Percentiles rank a stretch among this genome's conserved stretches.
Conservation (phyloP, 495 filamentous ascomycete species). For the Daldinia caldariorum region DNA sequence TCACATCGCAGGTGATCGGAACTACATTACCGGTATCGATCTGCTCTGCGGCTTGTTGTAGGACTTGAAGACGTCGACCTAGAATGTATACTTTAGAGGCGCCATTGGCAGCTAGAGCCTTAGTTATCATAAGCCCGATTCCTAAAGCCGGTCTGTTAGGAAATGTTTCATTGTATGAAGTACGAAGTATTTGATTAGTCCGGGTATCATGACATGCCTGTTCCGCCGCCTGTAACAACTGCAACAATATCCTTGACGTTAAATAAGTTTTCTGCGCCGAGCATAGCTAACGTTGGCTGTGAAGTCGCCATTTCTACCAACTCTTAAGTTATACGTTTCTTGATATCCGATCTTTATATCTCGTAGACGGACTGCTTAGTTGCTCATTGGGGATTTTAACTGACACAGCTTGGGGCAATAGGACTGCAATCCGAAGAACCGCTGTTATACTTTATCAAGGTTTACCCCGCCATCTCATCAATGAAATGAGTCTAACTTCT, state of each 20-base stretch:
- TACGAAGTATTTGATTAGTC: too few relatives aligned
- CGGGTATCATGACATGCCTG: conserved; percentile 52
- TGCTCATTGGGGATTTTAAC: neutral
- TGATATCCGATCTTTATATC: neutral
- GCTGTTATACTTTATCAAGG: neutral
- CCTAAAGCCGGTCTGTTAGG: conserved; percentile 53
- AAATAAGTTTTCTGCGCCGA: conserved; percentile 61
- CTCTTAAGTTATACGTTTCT: too few relatives aligned
- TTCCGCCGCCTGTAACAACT: conserved; percentile 71
- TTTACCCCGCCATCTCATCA: neutral
- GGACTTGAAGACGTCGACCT: conserved; percentile 68
- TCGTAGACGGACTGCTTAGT: neutral
- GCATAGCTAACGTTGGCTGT: conserved; percentile 20
- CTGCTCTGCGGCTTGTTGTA: conserved; percentile 59
- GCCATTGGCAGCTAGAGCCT: conserved; percentile 70
- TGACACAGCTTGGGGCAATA: neutral
- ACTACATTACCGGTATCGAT: conserved; percentile 59
- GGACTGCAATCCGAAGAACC: neutral
- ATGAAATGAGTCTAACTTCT: neutral
- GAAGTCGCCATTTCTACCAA: conserved; percentile 25
- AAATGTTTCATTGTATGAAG: neutral
- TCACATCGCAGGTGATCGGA: conserved; percentile 71
- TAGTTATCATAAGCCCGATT: conserved; percentile 74
- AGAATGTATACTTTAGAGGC: conserved; percentile 77
- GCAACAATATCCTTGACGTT: conserved; percentile 68